phyloP scores from a whole-genome alignment of 2,329 filamentous ascomycete genomes.

The Fusarium sp. region DNA sequence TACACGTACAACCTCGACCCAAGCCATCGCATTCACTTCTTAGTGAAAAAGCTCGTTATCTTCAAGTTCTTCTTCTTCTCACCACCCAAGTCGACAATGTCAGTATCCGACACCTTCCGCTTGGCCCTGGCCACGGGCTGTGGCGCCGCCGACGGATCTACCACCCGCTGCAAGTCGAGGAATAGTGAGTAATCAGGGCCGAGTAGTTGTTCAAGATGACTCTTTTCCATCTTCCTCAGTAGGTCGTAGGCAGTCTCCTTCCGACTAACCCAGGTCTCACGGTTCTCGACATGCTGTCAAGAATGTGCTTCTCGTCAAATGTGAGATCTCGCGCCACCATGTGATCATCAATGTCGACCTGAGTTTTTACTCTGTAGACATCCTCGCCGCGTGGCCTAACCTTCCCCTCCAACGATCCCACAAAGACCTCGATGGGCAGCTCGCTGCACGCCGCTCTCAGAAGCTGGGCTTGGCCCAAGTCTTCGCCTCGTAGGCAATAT shows the following conservation, averaged over 20 bases:
- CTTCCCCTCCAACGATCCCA: background rate
- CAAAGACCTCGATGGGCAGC: background rate
- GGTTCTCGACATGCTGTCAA: background rate
- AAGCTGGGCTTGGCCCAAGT: background rate
- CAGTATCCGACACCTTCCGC: background rate
- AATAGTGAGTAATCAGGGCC: background rate
- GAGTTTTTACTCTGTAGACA: background rate
- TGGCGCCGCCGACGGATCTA: background rate
- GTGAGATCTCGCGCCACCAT: background rate
- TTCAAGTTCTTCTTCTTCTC: background rate
- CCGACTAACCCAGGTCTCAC: background rate
- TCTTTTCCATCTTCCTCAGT: background rate
- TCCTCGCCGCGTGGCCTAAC: background rate
- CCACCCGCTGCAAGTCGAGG: background rate
- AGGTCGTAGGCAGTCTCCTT: background rate
- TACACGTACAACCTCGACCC: background rate
- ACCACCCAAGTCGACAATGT: background rate
- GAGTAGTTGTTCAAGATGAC: background rate
- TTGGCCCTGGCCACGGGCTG: background rate
- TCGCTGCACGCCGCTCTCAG: background rate
- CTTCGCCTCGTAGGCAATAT: background rate
- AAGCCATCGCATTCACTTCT: background rate
- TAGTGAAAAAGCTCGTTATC: background rate
- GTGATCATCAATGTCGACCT: background rate
- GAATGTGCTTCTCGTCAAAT: background rate